These are phyloP conservation scores for Chernovozyma aurita DNA, from an alignment of 1,139 yeast species.

Conservation along the genomic window DNA sequence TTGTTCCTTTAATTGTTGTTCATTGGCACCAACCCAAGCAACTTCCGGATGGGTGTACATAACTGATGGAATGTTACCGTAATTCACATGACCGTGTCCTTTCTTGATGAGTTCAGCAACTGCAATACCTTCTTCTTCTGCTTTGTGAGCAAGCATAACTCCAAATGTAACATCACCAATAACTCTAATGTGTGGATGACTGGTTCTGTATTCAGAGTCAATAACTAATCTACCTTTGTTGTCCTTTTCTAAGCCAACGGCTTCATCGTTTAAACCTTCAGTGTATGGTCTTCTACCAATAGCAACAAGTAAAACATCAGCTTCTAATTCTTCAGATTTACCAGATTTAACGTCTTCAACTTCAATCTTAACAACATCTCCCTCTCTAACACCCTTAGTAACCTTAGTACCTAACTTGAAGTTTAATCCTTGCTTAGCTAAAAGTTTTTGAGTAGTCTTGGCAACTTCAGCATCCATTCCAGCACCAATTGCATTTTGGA, in stretches of 20 bases:
- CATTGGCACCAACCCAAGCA: constrained; percentile 98
- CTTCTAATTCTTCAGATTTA: constrained; percentile 71
- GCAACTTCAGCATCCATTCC: constrained; percentile 98
- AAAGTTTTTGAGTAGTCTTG: constrained; percentile 80
- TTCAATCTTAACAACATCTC: constrained; percentile 81
- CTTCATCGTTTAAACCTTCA: constrained; percentile 83
- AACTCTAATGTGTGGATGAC: constrained; percentile 88
- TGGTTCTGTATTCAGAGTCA: constrained; percentile 91
- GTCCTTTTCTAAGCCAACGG: constrained; percentile 84
- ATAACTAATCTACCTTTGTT: constrained; percentile 90
- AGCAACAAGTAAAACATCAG: constrained; percentile 93
- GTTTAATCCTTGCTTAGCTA: constrained; percentile 91
- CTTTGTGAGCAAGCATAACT: constrained; percentile 99
- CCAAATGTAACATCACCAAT: constrained; percentile 99
- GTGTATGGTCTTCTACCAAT: constrained; percentile 99
- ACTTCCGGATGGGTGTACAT: constrained; percentile 99
- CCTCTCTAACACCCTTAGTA: constrained; percentile 77
- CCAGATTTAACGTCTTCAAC: constrained; percentile 89
- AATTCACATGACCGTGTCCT: constrained; percentile 98
- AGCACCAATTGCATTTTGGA: constrained; percentile 81
- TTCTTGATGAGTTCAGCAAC: constrained; percentile 91
- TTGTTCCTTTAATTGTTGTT: constrained; percentile 90
- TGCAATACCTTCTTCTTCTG: constrained; percentile 99
- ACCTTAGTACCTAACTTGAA: constrained; percentile 94
- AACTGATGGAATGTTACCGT: constrained; percentile 95